A percentile compares a stretch with the other conserved stretches of the same genome.
phyloP scores from a whole-genome alignment of 2,329 filamentous ascomycete species.

The Neocatenulostroma microsporum region DNA sequence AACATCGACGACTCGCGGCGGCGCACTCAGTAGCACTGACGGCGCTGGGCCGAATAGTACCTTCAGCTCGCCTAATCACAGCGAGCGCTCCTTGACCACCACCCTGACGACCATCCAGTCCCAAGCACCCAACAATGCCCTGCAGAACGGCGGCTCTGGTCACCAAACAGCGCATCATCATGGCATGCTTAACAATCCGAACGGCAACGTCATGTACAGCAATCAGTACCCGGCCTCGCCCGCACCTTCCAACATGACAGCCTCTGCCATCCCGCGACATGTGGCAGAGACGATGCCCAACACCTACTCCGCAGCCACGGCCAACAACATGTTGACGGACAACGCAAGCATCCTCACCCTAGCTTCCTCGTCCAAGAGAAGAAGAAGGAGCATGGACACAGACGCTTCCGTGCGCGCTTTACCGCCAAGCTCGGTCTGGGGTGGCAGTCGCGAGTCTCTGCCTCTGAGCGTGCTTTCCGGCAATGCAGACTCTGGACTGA shows the following conservation, averaged over 20 bases:
- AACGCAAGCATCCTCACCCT: slow-evolving; percentile 80
- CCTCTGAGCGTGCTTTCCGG: slow-evolving; percentile 70
- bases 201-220: slow-evolving; percentile 51
- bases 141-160: slow-evolving; percentile 33
- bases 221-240: slow-evolving; percentile 49
- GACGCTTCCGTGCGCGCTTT: slow-evolving; percentile 77
- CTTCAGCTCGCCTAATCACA: slow-evolving; percentile 75
- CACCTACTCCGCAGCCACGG: slow-evolving; percentile 69
- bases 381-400: slow-evolving; percentile 73
- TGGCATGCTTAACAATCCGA: slow-evolving; percentile 23
- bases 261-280: slow-evolving; percentile 66
- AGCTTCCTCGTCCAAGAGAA: slow-evolving; percentile 72
- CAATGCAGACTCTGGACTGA: slow-evolving; percentile 50
- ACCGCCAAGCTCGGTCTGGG: slow-evolving; percentile 75
- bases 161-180: slow-evolving; percentile 27
- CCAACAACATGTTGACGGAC: slow-evolving; percentile 74
- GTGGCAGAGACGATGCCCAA: slow-evolving; percentile 49
- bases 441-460: slow-evolving; percentile 70
- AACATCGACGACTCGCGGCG: slow-evolving; percentile 62
- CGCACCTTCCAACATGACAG: slow-evolving; percentile 46
- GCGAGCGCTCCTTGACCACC: slow-evolving; percentile 70
- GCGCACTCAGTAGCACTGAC: slow-evolving; percentile 51
- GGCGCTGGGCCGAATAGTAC: slow-evolving; percentile 61
- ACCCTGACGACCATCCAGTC: slow-evolving; percentile 83
- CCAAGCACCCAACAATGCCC: slow-evolving; percentile 49